Evolutionary conservation across 1,284 basidiomycete species (phyloP), one percentile per base, ranked within the genome.

Genomic region (Malassezia slooffiae): DNA sequence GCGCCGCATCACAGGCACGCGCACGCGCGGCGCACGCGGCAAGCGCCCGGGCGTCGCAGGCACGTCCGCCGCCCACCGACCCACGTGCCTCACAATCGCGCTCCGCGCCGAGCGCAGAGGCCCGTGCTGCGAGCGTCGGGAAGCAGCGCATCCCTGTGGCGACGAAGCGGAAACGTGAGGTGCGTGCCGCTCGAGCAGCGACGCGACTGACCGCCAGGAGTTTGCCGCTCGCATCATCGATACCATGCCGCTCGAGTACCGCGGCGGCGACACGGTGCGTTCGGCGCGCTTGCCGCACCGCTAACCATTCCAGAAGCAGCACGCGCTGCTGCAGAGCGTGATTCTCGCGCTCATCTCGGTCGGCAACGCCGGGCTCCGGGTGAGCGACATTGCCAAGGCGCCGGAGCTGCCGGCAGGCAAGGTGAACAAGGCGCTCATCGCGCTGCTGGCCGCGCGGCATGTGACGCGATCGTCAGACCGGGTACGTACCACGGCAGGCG

Each of bases 401-500:
- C 85, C 86, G 0, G 85, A 88, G 47, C 74, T 90, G 34, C 82
- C 80, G 35, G 86, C 90, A 71, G 83, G 85, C 5, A 77, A 82
- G 27, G 87, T 87, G 32, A 91, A 93, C 72, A 91, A 89, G 70
- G 88, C 86, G 55, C 75, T 95, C 23, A 88, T 93, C 44, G 85
- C 87, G 1, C 74, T 93, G 1, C 85, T 90, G 1, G 82, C 82
- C 57, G 77, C 86, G 41, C 93, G 91, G 68, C 78, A 85, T 20
- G 85, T 89, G 3, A 72, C 74, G 35, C 91, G 89, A 70, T 59
- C 52, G 17, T 70, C 53, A 22, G 64, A 70, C 17, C 71, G 70
- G 48, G 74, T 43, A 29, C 13, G 34, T 29, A 35, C 21, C 19
- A 11, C 11, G 2, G 19, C 7, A 20, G 20, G 23, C 12, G 15